phyloP scores from a whole-genome alignment of 2,329 filamentous ascomycete species.

The Ophiostoma himal-ulmi region DNA sequence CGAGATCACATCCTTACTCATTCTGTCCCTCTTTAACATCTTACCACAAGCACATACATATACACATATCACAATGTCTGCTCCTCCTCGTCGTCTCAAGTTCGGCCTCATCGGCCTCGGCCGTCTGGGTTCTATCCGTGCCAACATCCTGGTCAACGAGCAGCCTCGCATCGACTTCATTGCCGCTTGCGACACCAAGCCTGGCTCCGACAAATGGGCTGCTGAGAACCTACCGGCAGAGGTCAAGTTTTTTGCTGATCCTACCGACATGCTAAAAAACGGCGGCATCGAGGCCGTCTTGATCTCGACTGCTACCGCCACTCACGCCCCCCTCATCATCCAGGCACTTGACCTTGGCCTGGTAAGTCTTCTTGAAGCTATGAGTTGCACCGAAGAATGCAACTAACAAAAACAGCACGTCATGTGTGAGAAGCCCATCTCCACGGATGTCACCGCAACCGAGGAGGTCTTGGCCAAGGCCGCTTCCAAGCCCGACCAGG shows the following conservation, averaged over 20 bases:
- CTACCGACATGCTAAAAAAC: conserved; percentile 30
- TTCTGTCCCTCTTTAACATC: background rate
- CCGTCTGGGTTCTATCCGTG: conserved; percentile 32
- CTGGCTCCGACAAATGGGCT: conserved; percentile 29
- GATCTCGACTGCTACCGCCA: conserved; percentile 32
- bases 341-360: conserved; percentile 27
- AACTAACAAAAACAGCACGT: background rate
- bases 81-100: conserved; percentile 18
- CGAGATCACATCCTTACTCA: background rate
- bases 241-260: conserved; percentile 29
- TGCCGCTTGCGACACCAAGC: conserved; percentile 19
- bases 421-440: conserved; percentile 3
- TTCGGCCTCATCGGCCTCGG: conserved; percentile 29
- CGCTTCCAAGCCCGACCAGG: conserved; percentile 16
- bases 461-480: conserved; percentile 20
- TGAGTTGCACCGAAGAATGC: background rate
- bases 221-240: conserved; percentile 30
- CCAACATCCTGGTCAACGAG: conserved; percentile 33
- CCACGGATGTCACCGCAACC: conserved; percentile 14
- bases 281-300: conserved; percentile 31
- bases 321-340: conserved; percentile 30
- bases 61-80: conserved; percentile 15
- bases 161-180: conserved; percentile 33
- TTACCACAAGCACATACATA: background rate
- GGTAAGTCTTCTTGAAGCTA: background rate